These are phyloP conservation scores for Dactylellina drechsleri DNA, from an alignment of 2,329 filamentous ascomycete genomes.

Conservation along the genomic window DNA sequence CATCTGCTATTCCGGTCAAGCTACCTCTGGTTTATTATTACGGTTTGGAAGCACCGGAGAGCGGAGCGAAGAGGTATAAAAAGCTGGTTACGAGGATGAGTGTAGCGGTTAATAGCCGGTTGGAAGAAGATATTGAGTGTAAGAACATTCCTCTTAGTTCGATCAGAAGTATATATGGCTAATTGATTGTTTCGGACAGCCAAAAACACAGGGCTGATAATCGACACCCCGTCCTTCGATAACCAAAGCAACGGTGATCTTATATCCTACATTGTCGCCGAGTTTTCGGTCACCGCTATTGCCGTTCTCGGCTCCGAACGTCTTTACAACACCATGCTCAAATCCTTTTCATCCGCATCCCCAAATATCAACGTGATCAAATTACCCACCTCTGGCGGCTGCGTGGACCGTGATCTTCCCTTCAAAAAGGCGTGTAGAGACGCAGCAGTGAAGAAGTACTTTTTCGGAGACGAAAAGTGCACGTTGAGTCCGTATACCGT, in stretches of 20 bases:
- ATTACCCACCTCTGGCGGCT: constrained; percentile 85
- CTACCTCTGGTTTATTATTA: constrained; percentile 91
- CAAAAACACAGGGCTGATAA: constrained; percentile 75
- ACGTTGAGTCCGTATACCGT: constrained; percentile 89
- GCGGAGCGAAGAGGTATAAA: constrained; percentile 77
- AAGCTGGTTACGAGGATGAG: constrained; percentile 80
- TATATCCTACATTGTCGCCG: constrained; percentile 80
- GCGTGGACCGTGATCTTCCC: constrained; percentile 76
- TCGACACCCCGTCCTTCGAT: constrained; percentile 81
- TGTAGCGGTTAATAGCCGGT: constrained; percentile 77
- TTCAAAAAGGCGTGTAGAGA: constrained; percentile 80
- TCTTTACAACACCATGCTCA: constrained; percentile 77
- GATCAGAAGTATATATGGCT: not conserved
- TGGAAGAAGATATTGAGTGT: constrained; percentile 75
- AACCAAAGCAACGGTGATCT: constrained; percentile 76
- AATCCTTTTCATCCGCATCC: constrained; percentile 66
- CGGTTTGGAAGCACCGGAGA: constrained; percentile 77
- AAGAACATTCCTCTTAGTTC: not conserved
- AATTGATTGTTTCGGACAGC: constrained; percentile 60
- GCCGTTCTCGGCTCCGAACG: constrained; percentile 82
- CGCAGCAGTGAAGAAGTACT: constrained; percentile 86
- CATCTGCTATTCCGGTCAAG: constrained; percentile 87
- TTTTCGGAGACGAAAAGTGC: constrained; percentile 82
- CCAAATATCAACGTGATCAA: constrained; percentile 77
- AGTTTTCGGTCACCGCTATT: constrained; percentile 73